Percentiles rank a stretch among this genome's conserved stretches.
phyloP scores from a whole-genome alignment of 306 rosid species.

The Quercus robur region DNA sequence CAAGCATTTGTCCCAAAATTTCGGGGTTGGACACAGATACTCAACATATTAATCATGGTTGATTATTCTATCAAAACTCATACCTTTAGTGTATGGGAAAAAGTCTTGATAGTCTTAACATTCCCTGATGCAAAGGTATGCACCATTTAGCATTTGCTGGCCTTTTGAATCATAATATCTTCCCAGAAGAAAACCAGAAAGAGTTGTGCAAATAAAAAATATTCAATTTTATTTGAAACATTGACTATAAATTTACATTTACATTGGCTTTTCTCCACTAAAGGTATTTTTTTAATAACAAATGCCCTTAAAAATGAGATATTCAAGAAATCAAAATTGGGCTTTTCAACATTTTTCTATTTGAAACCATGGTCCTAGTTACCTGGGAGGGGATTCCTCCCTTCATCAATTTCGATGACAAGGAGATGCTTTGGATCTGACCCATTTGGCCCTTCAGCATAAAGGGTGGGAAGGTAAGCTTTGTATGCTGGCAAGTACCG shows the following conservation, averaged over 20 bases:
- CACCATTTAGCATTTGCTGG: not conserved
- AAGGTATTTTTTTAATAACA: constrained; percentile 15
- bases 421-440: constrained; percentile 68
- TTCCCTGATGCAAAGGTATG: too few species aligned
- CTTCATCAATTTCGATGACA: constrained; percentile 81
- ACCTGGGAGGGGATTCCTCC: constrained; percentile 81
- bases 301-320: constrained; percentile 9
- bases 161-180: not conserved
- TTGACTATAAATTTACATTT: constrained; percentile 3
- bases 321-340: constrained; percentile 30
- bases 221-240: constrained; percentile 23
- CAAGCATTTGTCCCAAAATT: too few species aligned
- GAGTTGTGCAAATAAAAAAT: constrained; percentile 6
- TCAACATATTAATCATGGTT: too few species aligned
- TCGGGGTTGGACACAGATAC: too few species aligned
- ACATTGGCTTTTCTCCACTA: constrained; percentile 15
- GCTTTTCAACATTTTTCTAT: constrained; percentile 6
- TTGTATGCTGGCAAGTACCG: constrained; percentile 89
- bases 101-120: not conserved
- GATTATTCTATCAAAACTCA: too few species aligned
- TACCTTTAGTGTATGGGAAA: too few species aligned
- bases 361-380: constrained; percentile 26
- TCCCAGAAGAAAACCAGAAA: constrained; percentile 13
- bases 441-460: constrained; percentile 81
- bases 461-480: constrained; percentile 92